Conservation (phyloP, 371 early-diverging fungal genomes). For the Apophysomyces sp. region DNA sequence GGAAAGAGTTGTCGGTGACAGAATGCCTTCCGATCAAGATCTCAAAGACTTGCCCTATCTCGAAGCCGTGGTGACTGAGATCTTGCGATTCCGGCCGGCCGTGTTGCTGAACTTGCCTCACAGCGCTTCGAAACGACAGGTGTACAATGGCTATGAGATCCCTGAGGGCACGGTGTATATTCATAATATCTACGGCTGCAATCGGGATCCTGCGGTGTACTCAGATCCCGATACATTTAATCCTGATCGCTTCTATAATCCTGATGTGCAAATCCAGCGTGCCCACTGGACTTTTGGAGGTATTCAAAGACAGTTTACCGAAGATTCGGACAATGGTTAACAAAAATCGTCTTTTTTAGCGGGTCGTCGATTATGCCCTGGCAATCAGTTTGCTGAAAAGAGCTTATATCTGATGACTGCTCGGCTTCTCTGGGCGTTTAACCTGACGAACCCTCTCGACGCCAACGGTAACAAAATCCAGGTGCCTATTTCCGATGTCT, state of each 20-base stretch:
- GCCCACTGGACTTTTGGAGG: neutral
- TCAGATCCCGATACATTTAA: constrained; percentile 20
- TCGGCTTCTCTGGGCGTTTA: neutral
- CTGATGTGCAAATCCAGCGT: constrained; percentile 3
- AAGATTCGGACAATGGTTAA: neutral
- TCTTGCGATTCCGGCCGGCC: neutral
- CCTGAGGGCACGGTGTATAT: neutral
- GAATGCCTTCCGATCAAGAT: neutral
- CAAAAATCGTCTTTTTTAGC: neutral
- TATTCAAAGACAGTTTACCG: neutral
- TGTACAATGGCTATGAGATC: constrained; percentile 4
- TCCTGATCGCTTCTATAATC: constrained; percentile 25
- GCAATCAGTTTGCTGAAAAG: constrained; percentile 6
- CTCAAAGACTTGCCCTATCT: neutral
- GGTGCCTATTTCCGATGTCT: neutral
- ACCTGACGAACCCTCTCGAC: neutral
- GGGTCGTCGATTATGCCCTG: constrained; percentile 3
- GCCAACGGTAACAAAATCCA: neutral
- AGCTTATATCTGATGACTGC: neutral
- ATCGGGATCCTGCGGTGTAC: constrained; percentile 2
- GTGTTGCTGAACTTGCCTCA: constrained; percentile 3
- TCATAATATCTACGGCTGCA: neutral
- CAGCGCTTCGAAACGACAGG: constrained; percentile 1
- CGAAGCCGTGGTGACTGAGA: neutral
- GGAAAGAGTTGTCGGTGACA: neutral